Evolutionary conservation across 2,329 filamentous ascomycete species (phyloP).

Genomic region (Fusarium metavorans): DNA sequence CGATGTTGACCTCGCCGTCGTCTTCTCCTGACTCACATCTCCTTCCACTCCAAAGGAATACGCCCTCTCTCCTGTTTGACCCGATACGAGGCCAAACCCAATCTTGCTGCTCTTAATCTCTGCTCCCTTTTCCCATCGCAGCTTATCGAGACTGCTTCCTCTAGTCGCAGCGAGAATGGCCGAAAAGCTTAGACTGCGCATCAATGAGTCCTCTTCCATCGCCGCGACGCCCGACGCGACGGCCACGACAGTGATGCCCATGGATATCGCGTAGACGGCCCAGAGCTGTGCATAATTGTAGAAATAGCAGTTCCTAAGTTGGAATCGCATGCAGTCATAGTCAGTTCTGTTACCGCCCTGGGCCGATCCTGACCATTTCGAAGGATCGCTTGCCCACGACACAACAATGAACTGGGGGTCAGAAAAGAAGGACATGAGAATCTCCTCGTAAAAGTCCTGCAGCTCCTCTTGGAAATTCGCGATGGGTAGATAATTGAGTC

Average conservation of each 20-base stretch:
- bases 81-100: slow-evolving; percentile 40
- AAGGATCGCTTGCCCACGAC: slow-evolving; percentile 39
- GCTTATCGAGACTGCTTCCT: slow-evolving; percentile 39
- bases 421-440: slow-evolving; percentile 40
- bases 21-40: slow-evolving; percentile 42
- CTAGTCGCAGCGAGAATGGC: slow-evolving; percentile 42
- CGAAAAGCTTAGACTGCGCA: slow-evolving; percentile 42
- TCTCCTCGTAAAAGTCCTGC: slow-evolving; percentile 44
- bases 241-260: slow-evolving; percentile 34
- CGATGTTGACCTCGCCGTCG: slow-evolving; percentile 16
- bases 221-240: slow-evolving; percentile 35
- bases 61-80: slow-evolving; percentile 31
- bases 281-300: slow-evolving; percentile 38
- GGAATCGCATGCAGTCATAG: slow-evolving; percentile 35
- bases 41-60: slow-evolving; percentile 43
- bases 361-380: slow-evolving; percentile 18
- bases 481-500: slow-evolving; percentile 38
- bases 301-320: slow-evolving; percentile 34
- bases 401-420: slow-evolving; percentile 42
- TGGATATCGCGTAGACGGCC: slow-evolving; percentile 41
- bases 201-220: slow-evolving; percentile 39
- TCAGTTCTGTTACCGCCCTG: slow-evolving; percentile 15
- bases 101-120: slow-evolving; percentile 37
- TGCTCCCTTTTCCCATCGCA: slow-evolving; percentile 36
- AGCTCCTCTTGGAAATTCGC: slow-evolving; percentile 31